Base-by-base conservation (phyloP, 2,329 filamentous ascomycete genomes). In the Cladosporium sp. region DNA sequence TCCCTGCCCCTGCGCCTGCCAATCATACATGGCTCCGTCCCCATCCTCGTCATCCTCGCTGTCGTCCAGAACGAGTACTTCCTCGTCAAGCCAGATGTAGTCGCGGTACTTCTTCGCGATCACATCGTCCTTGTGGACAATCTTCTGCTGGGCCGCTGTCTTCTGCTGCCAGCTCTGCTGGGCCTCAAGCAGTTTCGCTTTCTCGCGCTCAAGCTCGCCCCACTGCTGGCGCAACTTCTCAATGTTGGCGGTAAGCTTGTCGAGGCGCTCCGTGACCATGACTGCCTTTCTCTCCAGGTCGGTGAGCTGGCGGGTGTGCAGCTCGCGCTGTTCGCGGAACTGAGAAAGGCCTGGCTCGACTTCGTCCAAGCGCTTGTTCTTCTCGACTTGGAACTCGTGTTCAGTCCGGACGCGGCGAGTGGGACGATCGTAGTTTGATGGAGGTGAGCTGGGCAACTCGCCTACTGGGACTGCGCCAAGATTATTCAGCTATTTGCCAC, bases 191-290 rank as follows among this genome's bases (percentile, higher is more conserved):
- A 63, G 35, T 11, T 23, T 35, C 8, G 50, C 33, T 23, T 56
- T 63, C 37, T 63, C 61, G 18, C 61, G 50, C 61, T 63, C 61
- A 5, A 63, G 28, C 23, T 46, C 61, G 16, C 50, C 33, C 61
- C 61, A 63, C 50, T 33, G 61, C 50, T 28, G 21, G 16, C 61
- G 61, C 18, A 63, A 16, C 49, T 40, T 46, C 26, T 63, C 61
- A 18, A 63, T 26, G 16, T 46, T 28, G 35, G 29, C 35, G 50
- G 44, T 49, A 3, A 63, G 35, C 33, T 31, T 44, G 61, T 63
- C 61, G 50, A 63, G 26, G 50, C 61, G 61, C 21, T 31, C 21
- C 23, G 21, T n/a, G 31, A 63, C 50, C 61, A 63, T 63, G 18
- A 8, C 18, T 8, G 16, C 6, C 26, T 55, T 62, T 23, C 55